A percentile compares a stretch with the other conserved stretches of the same genome.
Evolutionary conservation across 805 yeast species (phyloP).

Genomic region (Candida methanosorbosa): DNA sequence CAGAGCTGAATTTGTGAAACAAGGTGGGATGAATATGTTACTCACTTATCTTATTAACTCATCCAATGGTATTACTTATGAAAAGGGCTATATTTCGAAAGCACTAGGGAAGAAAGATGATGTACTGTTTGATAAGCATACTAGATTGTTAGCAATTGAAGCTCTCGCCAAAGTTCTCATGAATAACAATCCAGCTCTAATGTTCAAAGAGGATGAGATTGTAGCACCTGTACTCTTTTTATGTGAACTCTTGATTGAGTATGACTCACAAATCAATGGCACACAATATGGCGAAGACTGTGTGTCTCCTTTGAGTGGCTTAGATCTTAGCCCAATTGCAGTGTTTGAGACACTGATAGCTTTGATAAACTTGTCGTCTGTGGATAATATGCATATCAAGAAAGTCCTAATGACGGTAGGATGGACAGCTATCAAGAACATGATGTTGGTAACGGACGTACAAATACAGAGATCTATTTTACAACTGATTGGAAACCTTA

Average conservation of each 20-base stretch:
- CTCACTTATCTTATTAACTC: constrained; percentile 30
- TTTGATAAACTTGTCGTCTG: constrained; percentile 40
- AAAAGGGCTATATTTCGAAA: constrained; percentile 1
- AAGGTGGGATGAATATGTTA: constrained; percentile 34
- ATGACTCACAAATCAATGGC: constrained; percentile 17
- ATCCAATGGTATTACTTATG: constrained; percentile 16
- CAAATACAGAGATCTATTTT: constrained; percentile 36
- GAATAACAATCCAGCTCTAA: constrained; percentile 31
- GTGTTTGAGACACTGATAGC: constrained; percentile 38
- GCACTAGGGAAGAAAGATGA: constrained; percentile 3
- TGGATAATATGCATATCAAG: constrained; percentile 23
- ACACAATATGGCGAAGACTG: constrained; percentile 2
- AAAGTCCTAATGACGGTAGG: constrained; percentile 25
- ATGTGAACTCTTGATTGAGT: constrained; percentile 36
- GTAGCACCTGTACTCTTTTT: constrained; percentile 40
- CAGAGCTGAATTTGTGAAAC: constrained; percentile 32
- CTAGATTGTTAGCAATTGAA: constrained; percentile 28
- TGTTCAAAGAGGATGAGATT: constrained; percentile 30
- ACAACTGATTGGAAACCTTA: constrained; percentile 41
- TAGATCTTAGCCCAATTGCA: constrained; percentile 28
- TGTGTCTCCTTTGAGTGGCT: constrained; percentile 12
- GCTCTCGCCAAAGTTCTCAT: constrained; percentile 37
- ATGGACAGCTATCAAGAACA: constrained; percentile 27
- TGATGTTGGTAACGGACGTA: constrained; percentile 26
- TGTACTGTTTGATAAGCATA: constrained; percentile 11